phyloP scores from a whole-genome alignment of 306 rosid genomes.

The Glycine soja region DNA sequence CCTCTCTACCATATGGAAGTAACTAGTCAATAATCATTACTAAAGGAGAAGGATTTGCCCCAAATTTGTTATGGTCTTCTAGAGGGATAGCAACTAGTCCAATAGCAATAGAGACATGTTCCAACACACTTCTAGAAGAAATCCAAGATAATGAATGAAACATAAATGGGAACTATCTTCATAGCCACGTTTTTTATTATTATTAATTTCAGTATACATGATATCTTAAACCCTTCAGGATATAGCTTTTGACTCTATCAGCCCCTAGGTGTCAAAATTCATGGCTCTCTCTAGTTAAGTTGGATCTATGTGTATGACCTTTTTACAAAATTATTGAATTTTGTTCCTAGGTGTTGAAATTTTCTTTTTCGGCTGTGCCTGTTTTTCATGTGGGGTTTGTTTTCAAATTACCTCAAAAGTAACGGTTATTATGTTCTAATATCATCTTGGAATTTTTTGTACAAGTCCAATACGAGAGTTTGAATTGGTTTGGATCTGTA shows the following conservation, averaged over 20 bases:
- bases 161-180: neutral
- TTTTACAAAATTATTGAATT: neutral
- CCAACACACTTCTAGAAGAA: conserved; percentile 48
- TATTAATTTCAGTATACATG: neutral
- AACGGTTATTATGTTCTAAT: too few species aligned
- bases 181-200: neutral
- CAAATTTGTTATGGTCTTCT: conserved; percentile 46
- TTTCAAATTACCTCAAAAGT: too few species aligned
- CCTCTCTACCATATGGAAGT: conserved; percentile 34
- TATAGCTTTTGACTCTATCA: conserved; percentile 29
- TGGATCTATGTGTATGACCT: neutral
- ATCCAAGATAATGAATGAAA: neutral
- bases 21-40: conserved; percentile 17
- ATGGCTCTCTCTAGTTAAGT: conserved; percentile 32
- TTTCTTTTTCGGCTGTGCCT: too few species aligned
- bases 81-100: conserved; percentile 45
- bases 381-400: too few species aligned
- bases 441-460: too few species aligned
- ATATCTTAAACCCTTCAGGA: neutral
- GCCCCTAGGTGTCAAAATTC: conserved; percentile 9
- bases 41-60: conserved; percentile 36
- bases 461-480: too few species aligned
- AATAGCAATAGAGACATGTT: conserved; percentile 6
- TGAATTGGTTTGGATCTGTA: too few species aligned
- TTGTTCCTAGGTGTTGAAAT: neutral